Evolutionary conservation across 768 basidiomycete genomes (phyloP).

Genomic region (Boletus tylopilopsis): DNA sequence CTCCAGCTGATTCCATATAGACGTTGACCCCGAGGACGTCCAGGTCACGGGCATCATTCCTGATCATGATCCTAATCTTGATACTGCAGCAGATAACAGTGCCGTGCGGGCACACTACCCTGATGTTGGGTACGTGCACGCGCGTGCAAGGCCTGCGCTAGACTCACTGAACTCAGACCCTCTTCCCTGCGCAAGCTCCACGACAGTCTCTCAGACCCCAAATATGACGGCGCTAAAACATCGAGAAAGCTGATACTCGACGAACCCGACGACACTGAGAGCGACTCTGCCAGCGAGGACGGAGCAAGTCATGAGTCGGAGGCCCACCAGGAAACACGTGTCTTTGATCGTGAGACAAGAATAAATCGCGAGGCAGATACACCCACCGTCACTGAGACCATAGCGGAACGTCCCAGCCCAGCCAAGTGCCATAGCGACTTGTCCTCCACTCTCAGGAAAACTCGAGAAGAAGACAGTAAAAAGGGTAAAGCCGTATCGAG

Average conservation of each 20-base stretch:
- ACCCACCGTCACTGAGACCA: constrained; percentile 13
- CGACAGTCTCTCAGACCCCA: constrained; percentile 66
- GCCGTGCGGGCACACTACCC: constrained; percentile 74
- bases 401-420: constrained; percentile 1
- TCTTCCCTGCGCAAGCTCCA: constrained; percentile 66
- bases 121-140: constrained; percentile 63
- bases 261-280: constrained; percentile 25
- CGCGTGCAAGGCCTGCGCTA: background rate
- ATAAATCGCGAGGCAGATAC: constrained; percentile 8
- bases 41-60: constrained; percentile 42
- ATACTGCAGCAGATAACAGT: constrained; percentile 28
- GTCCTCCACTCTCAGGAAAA: constrained; percentile 50
- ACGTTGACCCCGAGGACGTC: constrained; percentile 73
- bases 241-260: constrained; percentile 55
- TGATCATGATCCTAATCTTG: constrained; percentile 32
- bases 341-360: constrained; percentile 11
- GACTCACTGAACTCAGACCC: constrained; percentile 41
- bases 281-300: constrained; percentile 7
- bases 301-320: constrained; percentile 22
- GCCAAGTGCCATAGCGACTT: constrained; percentile 37
- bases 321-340: background rate
- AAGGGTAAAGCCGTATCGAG: constrained; percentile 83
- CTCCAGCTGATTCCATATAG: constrained; percentile 33
- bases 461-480: constrained; percentile 62
- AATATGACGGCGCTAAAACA: constrained; percentile 70